A percentile compares a stretch with the other conserved stretches of the same genome.
Conservation (phyloP, 495 filamentous ascomycete species). For the Talaromyces ruber region DNA sequence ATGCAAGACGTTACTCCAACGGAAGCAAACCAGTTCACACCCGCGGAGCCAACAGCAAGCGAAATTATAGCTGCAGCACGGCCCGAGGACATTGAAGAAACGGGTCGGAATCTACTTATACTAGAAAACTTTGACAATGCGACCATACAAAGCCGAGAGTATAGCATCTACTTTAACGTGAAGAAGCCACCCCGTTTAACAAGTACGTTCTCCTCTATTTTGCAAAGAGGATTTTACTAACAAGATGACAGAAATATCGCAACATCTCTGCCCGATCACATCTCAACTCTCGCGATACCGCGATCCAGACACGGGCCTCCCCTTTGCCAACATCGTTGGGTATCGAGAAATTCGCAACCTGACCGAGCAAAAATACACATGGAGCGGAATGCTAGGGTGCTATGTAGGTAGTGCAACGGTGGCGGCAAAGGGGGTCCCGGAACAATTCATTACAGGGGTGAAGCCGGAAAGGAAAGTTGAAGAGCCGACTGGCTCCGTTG, state of each 20-base stretch:
- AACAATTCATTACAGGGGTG: constrained; percentile 44
- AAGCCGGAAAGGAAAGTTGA: constrained; percentile 12
- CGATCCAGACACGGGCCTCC: constrained; percentile 68
- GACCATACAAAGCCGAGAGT: constrained; percentile 40
- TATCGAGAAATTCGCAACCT: constrained; percentile 61
- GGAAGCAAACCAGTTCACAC: constrained; percentile 9
- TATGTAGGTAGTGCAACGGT: constrained; percentile 57
- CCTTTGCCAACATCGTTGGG: constrained; percentile 65
- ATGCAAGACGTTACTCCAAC: constrained; percentile 1
- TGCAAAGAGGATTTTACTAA: constrained; percentile 12
- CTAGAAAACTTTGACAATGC: constrained; percentile 48
- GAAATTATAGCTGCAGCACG: constrained; percentile 12
- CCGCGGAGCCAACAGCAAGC: not conserved
- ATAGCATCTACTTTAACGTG: constrained; percentile 42
- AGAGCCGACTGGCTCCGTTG: not conserved
- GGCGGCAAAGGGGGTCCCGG: constrained; percentile 61
- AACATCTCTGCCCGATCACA: constrained; percentile 68
- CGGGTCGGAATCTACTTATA: constrained; percentile 41
- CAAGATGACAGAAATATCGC: constrained; percentile 31
- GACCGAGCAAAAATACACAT: constrained; percentile 53
- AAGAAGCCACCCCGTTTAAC: constrained; percentile 40
- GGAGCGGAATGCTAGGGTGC: constrained; percentile 66
- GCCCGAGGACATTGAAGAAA: constrained; percentile 39
- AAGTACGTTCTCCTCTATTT: constrained; percentile 28
- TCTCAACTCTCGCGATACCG: constrained; percentile 67